These are phyloP conservation scores for Tulasnella sp. DNA, from an alignment of 768 basidiomycete species.

Conservation along the genomic window DNA sequence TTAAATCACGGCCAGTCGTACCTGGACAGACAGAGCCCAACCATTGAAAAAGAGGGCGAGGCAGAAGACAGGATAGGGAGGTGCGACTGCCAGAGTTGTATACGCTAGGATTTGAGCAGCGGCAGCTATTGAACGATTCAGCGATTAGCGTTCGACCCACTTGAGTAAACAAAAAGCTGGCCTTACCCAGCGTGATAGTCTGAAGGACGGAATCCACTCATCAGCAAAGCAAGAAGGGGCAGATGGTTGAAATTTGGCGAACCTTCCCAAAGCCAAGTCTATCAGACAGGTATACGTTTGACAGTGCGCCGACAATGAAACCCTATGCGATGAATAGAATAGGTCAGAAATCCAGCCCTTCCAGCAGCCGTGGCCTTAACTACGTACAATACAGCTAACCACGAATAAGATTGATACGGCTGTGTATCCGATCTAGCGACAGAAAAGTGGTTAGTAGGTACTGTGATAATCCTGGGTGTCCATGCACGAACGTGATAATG, in stretches of 20 bases:
- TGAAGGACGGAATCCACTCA: neutral
- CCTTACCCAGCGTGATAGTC: neutral
- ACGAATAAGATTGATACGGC: slow-evolving; percentile 29
- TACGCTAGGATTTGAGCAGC: slow-evolving; percentile 40
- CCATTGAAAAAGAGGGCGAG: slow-evolving; percentile 46
- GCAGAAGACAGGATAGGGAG: slow-evolving; percentile 48
- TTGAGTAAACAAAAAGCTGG: too few relatives aligned
- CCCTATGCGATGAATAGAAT: slow-evolving; percentile 4
- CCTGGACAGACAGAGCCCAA: slow-evolving; percentile 49
- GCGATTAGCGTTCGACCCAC: neutral
- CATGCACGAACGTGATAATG: slow-evolving; percentile 12
- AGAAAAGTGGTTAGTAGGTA: neutral
- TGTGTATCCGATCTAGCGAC: slow-evolving; percentile 27
- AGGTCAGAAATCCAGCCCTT: neutral
- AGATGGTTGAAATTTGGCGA: neutral
- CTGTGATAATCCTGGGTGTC: too few relatives aligned
- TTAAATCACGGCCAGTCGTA: slow-evolving; percentile 32
- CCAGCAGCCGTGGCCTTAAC: neutral
- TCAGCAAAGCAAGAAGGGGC: neutral
- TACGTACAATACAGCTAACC: slow-evolving; percentile 25
- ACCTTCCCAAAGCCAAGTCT: slow-evolving; percentile 32
- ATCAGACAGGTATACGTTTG: slow-evolving; percentile 27
- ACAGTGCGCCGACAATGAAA: slow-evolving; percentile 23
- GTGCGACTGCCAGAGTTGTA: slow-evolving; percentile 43
- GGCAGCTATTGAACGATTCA: slow-evolving; percentile 35